Conservation (phyloP, 306 rosid genomes). For the Argentina anserina region DNA sequence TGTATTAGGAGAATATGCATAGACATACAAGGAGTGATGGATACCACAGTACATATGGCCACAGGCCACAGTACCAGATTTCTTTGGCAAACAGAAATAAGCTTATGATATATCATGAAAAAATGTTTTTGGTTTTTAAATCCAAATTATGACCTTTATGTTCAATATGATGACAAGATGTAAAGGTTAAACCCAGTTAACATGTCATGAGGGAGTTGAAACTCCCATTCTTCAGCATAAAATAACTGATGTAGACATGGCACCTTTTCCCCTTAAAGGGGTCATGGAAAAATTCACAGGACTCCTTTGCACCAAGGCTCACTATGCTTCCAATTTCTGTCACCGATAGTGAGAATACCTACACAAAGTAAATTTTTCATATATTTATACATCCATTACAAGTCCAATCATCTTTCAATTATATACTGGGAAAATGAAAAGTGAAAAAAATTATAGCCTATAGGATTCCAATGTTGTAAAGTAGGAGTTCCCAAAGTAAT, state of each 20-base stretch:
- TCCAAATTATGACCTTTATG: not conserved
- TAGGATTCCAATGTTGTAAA: not conserved
- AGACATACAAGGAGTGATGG: not conserved
- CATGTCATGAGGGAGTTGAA: slow-evolving; percentile 6
- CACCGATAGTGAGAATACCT: slow-evolving; percentile 81
- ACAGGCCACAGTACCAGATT: not conserved
- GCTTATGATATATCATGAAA: not conserved
- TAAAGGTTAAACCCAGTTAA: not conserved
- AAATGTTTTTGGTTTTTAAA: not conserved
- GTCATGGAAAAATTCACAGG: slow-evolving; percentile 75
- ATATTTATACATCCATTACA: not conserved
- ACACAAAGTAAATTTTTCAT: slow-evolving; percentile 26
- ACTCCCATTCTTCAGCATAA: not conserved
- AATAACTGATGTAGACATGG: slow-evolving; percentile 2
- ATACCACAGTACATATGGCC: not conserved
- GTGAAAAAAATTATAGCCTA: not conserved
- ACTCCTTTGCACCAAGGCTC: slow-evolving; percentile 63
- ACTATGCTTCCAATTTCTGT: slow-evolving; percentile 75
- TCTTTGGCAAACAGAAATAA: not conserved
- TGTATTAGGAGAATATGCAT: not conserved
- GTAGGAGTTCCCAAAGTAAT: not conserved
- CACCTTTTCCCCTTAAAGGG: slow-evolving; percentile 73
- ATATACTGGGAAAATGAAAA: not conserved
- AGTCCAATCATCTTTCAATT: not conserved
- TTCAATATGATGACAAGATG: not conserved